These are phyloP conservation scores for Halophytophthora batemanensis DNA, from an alignment of 352 stramenopile genomes.

Conservation along the genomic window DNA sequence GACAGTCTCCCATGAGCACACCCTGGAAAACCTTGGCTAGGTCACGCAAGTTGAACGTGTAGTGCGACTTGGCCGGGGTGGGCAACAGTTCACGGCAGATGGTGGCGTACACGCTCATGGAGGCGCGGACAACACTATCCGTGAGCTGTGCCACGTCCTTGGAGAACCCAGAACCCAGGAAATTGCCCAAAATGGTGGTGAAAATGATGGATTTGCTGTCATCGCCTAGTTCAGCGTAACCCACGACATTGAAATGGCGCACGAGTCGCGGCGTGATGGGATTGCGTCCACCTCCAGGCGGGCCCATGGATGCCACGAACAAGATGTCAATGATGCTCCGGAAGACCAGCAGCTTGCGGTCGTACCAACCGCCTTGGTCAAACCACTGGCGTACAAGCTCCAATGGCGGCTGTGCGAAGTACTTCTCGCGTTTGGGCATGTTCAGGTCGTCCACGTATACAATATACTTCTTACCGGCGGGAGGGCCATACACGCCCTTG, in stretches of 20 bases:
- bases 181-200: constrained; percentile 89
- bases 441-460: constrained; percentile 96
- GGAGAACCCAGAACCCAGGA: constrained; percentile 42
- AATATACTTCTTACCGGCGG: constrained; percentile 90
- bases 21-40: constrained; percentile 94
- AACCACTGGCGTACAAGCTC: constrained; percentile 95
- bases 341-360: constrained; percentile 91
- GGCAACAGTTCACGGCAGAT: constrained; percentile 89
- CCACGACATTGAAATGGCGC: constrained; percentile 93
- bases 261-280: constrained; percentile 89
- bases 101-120: constrained; percentile 90
- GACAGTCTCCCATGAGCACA: constrained; percentile 83
- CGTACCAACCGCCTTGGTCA: constrained; percentile 93
- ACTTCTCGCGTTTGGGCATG: constrained; percentile 94
- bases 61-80: constrained; percentile 93
- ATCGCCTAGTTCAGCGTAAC: constrained; percentile 89
- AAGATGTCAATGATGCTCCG: constrained; percentile 86
- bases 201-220: constrained; percentile 92
- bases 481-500: constrained; percentile 91
- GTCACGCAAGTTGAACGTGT: constrained; percentile 95
- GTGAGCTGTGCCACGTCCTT: constrained; percentile 54
- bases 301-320: constrained; percentile 91
- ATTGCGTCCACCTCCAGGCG: constrained; percentile 90
- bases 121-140: constrained; percentile 74
- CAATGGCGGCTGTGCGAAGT: constrained; percentile 93